Evolutionary conservation across 1,284 basidiomycete genomes (phyloP), one percentile per base, ranked within the genome.

Genomic region (Hemileia vastatrix): DNA sequence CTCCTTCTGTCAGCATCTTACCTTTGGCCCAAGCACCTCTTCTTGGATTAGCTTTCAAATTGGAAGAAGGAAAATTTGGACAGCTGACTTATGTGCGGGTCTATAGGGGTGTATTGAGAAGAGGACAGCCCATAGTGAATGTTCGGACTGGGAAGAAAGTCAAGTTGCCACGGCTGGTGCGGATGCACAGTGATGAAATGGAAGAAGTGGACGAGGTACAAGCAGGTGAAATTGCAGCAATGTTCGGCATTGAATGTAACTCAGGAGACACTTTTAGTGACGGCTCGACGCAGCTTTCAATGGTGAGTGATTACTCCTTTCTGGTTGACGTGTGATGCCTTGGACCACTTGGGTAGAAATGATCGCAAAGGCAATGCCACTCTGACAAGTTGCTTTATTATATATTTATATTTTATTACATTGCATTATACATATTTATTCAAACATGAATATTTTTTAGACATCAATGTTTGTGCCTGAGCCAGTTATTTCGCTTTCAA

Each of bases 141-240:
- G 90, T 90, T 4, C 82, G 93, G 48, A 94, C 92, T 21, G 95
- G 93, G 55, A 99, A 97, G 81, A 90, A 87, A 78, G 89, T 97
- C 79, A 97, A 98, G 79, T 90, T 98, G n/a, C 93, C 94, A 6
- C 83, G 94, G 53, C 80, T 99, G 66, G 95, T 97, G 64, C 83
- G 93, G 64, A 96, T 99, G 95, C 95, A 99, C 78, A 87, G 86
- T 76, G 90, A 98, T 73, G 94, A 98, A 78, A 97, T 98, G 95
- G 95, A 98, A 85, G 95, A 99, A 71, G 88, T 98, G 63, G 87
- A 94, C 50, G 83, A 84, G 43, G 88, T 99, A 69, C 90, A 90
- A 0, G 90, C 94, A n/a, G 95, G 95, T 62, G 95, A 99, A 80
- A 99, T 99, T 68, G 98, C 95, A 74, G 95, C 95, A 57, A 97